A percentile compares a stretch with the other conserved stretches of the same genome.
These are phyloP conservation scores for Flaveria sonorensis DNA, from an alignment of 129 eudicot genomes.

Conservation along the genomic window DNA sequence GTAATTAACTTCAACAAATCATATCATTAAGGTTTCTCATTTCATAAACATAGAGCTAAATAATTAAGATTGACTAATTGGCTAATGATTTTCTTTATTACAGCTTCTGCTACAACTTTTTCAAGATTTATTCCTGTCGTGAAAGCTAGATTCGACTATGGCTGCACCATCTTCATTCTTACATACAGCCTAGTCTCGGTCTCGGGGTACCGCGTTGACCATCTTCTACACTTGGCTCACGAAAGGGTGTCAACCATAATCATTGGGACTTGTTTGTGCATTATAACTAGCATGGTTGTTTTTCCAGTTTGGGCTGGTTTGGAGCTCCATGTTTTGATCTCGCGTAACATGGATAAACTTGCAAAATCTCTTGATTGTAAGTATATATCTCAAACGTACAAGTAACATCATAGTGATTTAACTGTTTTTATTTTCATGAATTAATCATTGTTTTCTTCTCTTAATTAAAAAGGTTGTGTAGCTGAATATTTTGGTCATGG, in stretches of 20 bases:
- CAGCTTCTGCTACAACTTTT: conserved; percentile 57
- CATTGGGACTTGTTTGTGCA: conserved; percentile 55
- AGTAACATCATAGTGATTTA: not conserved
- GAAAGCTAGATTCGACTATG: conserved; percentile 65
- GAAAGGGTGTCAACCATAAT: conserved; percentile 52
- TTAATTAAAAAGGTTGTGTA: conserved; percentile 43
- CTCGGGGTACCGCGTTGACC: conserved; percentile 66
- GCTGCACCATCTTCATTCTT: conserved; percentile 61
- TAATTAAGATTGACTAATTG: not conserved
- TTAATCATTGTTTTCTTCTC: not conserved
- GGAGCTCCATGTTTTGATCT: conserved; percentile 53
- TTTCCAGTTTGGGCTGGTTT: conserved; percentile 73
- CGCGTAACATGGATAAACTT: conserved; percentile 53
- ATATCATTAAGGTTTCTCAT: not conserved
- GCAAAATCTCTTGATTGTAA: conserved; percentile 56
- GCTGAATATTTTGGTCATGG: conserved; percentile 41
- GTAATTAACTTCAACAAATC: conserved; percentile 31
- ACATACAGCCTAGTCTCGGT: conserved; percentile 67
- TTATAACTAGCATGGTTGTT: conserved; percentile 46
- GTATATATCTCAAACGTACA: not conserved
- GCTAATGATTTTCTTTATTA: not conserved
- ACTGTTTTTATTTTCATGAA: not conserved
- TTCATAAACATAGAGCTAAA: not conserved
- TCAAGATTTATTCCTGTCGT: conserved; percentile 60
- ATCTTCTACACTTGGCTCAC: conserved; percentile 48